Percentiles rank a stretch among this genome's conserved stretches.
phyloP scores from a whole-genome alignment of 2,329 filamentous ascomycete species.

The Sphaerulina populicola region DNA sequence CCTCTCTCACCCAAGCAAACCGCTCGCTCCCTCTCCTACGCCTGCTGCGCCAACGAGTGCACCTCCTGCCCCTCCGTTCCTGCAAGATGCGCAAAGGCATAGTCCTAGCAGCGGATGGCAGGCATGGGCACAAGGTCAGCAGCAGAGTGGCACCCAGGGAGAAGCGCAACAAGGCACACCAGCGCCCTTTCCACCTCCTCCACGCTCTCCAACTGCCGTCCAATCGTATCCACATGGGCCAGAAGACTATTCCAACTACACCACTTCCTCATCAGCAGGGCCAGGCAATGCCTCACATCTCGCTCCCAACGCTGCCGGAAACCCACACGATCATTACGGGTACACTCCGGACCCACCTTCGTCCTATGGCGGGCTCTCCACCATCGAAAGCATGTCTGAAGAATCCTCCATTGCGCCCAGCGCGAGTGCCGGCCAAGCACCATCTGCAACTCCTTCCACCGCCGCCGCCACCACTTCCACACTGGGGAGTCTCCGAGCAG shows the following conservation, averaged over 20 bases:
- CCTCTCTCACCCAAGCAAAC: slow-evolving; percentile 5
- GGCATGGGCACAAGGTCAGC: neutral
- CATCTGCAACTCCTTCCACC: slow-evolving; percentile 2
- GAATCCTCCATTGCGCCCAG: slow-evolving; percentile 4
- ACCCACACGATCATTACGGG: neutral
- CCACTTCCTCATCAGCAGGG: neutral
- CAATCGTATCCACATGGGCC: slow-evolving; percentile 6
- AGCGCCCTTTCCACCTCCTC: slow-evolving; percentile 7
- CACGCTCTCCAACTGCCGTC: neutral
- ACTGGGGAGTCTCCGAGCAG: slow-evolving; percentile 26
- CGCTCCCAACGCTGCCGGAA: neutral
- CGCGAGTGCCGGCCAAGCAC: slow-evolving; percentile 2
- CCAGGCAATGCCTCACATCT: neutral
- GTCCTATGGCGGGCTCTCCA: slow-evolving; percentile 5
- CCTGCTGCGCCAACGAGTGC: neutral
- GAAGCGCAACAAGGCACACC: slow-evolving; percentile 4
- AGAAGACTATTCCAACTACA: slow-evolving; percentile 5
- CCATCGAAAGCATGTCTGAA: slow-evolving; percentile 9
- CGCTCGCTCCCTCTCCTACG: neutral
- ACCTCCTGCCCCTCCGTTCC: slow-evolving; percentile 2
- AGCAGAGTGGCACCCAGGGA: neutral
- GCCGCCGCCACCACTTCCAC: neutral
- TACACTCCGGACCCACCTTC: slow-evolving; percentile 3
- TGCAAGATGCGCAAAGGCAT: slow-evolving; percentile 1
- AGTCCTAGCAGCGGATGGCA: neutral